phyloP scores from a whole-genome alignment of 164 flowering plant genomes.

The Piper longum region DNA sequence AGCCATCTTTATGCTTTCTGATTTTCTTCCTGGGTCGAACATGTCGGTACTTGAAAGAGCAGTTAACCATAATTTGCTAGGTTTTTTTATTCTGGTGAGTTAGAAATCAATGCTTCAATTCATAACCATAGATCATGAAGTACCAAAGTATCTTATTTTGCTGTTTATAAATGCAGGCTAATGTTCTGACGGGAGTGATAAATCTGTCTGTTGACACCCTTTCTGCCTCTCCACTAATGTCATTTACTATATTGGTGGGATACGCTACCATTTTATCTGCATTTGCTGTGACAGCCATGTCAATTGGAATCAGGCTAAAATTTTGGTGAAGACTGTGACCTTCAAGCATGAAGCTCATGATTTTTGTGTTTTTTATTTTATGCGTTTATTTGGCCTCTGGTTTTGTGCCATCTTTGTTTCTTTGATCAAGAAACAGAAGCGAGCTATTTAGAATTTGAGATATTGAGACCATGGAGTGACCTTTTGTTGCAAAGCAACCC shows the following conservation, averaged over 20 bases:
- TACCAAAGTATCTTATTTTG: slow-evolving; percentile 6
- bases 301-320: slow-evolving; percentile 39
- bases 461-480: no score
- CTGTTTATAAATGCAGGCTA: slow-evolving; percentile 48
- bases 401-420: background rate
- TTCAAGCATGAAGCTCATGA: background rate
- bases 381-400: background rate
- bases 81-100: slow-evolving; percentile 61
- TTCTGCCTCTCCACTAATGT: slow-evolving; percentile 29
- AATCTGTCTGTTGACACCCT: slow-evolving; percentile 64
- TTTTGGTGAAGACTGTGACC: slow-evolving; percentile 35
- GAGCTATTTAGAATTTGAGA: background rate
- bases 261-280: slow-evolving; percentile 38
- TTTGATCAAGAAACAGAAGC: background rate
- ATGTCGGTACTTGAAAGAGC: slow-evolving; percentile 51
- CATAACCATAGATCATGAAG: background rate
- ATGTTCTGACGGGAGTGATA: slow-evolving; percentile 69
- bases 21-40: slow-evolving; percentile 32
- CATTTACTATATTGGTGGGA: slow-evolving; percentile 38
- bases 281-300: slow-evolving; percentile 27
- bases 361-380: background rate
- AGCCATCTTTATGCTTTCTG: slow-evolving; percentile 50
- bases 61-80: slow-evolving; percentile 54
- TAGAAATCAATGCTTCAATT: background rate
- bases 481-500: no score